Evolutionary conservation across 2,329 filamentous ascomycete species (phyloP).

Genomic region (Fusarium chuoi): DNA sequence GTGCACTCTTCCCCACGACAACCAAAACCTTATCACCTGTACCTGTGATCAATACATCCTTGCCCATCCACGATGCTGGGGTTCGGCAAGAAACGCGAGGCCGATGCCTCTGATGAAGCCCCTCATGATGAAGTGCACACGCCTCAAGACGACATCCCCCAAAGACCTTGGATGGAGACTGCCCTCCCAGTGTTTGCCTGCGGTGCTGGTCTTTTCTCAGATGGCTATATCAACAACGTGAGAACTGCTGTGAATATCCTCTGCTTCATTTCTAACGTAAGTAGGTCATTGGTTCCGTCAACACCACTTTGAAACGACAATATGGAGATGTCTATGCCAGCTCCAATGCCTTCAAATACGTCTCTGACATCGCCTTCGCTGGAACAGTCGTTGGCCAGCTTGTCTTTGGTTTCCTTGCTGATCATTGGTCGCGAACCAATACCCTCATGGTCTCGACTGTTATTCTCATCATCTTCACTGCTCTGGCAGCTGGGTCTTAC

Average conservation of each 20-base stretch:
- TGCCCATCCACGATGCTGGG: constrained; percentile 30
- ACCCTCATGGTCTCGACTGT: constrained; percentile 83
- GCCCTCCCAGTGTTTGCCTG: constrained; percentile 81
- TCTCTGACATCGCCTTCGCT: constrained; percentile 85
- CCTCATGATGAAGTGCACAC: constrained; percentile 5
- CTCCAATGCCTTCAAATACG: constrained; percentile 77
- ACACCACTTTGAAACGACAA: constrained; percentile 75
- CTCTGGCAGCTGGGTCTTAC: constrained; percentile 81
- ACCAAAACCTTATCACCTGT: not conserved
- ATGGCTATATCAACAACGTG: constrained; percentile 92
- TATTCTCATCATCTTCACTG: constrained; percentile 87
- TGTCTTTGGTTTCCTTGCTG: constrained; percentile 81
- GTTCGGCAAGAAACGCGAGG: constrained; percentile 22
- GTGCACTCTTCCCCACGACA: not conserved
- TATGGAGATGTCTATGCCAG: constrained; percentile 76
- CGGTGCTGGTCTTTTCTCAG: constrained; percentile 88
- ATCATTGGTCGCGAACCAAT: constrained; percentile 87
- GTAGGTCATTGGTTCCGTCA: constrained; percentile 87
- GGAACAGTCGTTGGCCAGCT: constrained; percentile 87
- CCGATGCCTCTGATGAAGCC: constrained; percentile 16
- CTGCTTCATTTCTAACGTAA: not conserved
- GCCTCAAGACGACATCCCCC: not conserved
- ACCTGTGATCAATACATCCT: not conserved
- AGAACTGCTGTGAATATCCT: not conserved
- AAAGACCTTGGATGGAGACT: constrained; percentile 34